Percentiles rank a stretch among this genome's conserved stretches.
phyloP scores from a whole-genome alignment of 768 basidiomycete species.

The Trametes cubensis region DNA sequence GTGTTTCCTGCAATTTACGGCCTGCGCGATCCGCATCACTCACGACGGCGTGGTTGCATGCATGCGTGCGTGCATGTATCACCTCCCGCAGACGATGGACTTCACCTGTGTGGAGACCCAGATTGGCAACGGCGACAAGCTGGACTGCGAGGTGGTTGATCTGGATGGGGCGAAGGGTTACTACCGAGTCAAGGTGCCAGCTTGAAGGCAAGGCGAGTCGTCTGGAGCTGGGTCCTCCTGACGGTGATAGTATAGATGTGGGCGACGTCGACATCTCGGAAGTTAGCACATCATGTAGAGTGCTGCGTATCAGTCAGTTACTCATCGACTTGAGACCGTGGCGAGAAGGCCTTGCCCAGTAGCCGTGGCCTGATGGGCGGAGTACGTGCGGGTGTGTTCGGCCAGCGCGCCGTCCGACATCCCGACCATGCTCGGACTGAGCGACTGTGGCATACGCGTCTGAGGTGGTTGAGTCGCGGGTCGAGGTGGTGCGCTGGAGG shows the following conservation, averaged over 20 bases:
- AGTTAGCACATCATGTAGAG: background rate
- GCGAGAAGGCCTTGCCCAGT: too few species aligned
- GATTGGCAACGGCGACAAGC: slow-evolving; percentile 72
- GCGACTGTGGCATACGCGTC: too few species aligned
- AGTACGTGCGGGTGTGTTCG: too few species aligned
- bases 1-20: background rate
- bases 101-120: slow-evolving; percentile 93
- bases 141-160: slow-evolving; percentile 87
- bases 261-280: too few species aligned
- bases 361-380: too few species aligned
- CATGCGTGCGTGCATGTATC: background rate
- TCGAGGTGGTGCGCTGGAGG: too few species aligned
- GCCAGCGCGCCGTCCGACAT: too few species aligned
- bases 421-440: too few species aligned
- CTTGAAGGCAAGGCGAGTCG: slow-evolving; percentile 1
- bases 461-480: too few species aligned
- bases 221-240: too few species aligned
- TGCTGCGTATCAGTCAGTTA: background rate
- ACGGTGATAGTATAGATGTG: too few species aligned
- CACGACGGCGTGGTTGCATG: background rate
- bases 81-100: slow-evolving; percentile 60
- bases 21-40: background rate
- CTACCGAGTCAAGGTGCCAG: slow-evolving; percentile 24
- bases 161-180: slow-evolving; percentile 31
- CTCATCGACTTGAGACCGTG: too few species aligned